Evolutionary conservation across 129 eudicot genomes (phyloP).

Genomic region (Artemisia argyi): DNA sequence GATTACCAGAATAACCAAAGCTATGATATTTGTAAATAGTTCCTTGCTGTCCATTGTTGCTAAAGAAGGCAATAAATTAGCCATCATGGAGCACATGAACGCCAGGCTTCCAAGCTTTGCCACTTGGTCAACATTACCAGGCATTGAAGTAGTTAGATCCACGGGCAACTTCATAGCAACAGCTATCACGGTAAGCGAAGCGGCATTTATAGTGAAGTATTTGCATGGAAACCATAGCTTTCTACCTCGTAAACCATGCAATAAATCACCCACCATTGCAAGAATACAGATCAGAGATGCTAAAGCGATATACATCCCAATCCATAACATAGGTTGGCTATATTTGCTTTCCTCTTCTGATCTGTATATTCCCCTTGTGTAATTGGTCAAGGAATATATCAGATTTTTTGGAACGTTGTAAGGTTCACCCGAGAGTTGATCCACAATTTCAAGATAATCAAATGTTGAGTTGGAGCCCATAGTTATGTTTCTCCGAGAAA

Average conservation of each 20-base stretch:
- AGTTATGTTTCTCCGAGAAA: not conserved
- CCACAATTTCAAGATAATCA: not conserved
- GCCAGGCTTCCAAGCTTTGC: slow-evolving; percentile 30
- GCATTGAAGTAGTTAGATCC: slow-evolving; percentile 27
- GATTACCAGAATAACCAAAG: slow-evolving; percentile 31
- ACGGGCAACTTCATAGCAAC: slow-evolving; percentile 30
- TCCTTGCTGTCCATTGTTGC: slow-evolving; percentile 25
- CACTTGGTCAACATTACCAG: slow-evolving; percentile 21
- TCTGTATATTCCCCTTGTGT: not conserved
- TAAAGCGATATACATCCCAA: slow-evolving; percentile 15
- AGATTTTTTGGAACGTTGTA: not conserved
- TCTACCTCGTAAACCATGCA: slow-evolving; percentile 2
- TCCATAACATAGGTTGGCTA: slow-evolving; percentile 19
- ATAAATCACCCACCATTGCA: slow-evolving; percentile 19
- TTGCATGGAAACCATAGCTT: slow-evolving; percentile 40
- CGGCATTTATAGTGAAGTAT: slow-evolving; percentile 31
- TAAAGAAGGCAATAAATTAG: slow-evolving; percentile 37
- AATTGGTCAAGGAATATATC: not conserved
- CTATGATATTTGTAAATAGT: slow-evolving; percentile 28
- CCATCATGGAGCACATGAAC: slow-evolving; percentile 31
- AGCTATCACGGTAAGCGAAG: slow-evolving; percentile 23
- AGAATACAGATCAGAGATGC: slow-evolving; percentile 10
- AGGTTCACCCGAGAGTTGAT: not conserved
- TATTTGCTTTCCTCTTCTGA: not conserved
- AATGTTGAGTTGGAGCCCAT: not conserved